A percentile compares a stretch with the other conserved stretches of the same genome.
These are phyloP conservation scores for Aspergillus avenaceus DNA, from an alignment of 495 filamentous ascomycete species.

Conservation along the genomic window DNA sequence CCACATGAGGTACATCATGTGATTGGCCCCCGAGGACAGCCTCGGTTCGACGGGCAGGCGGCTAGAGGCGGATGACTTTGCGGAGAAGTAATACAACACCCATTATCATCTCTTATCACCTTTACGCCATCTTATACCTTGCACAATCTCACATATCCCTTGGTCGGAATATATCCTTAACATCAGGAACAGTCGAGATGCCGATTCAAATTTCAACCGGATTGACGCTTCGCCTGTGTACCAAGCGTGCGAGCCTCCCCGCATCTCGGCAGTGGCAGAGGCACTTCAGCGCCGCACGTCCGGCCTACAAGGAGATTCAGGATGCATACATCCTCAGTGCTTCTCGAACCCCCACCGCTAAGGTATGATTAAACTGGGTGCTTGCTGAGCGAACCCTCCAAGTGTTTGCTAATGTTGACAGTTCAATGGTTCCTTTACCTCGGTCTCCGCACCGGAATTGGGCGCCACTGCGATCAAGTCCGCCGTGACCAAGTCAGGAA, in stretches of 20 bases:
- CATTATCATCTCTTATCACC: not conserved
- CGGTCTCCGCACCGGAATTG: slow-evolving; percentile 77
- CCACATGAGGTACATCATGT: too few relatives aligned
- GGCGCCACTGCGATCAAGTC: slow-evolving; percentile 86
- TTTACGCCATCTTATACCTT: not conserved
- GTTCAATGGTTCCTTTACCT: slow-evolving; percentile 90
- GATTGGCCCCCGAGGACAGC: too few relatives aligned
- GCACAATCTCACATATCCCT: too few relatives aligned
- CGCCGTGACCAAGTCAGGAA: slow-evolving; percentile 74
- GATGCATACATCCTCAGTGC: slow-evolving; percentile 91
- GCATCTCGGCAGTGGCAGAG: slow-evolving; percentile 50
- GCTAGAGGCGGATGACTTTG: too few relatives aligned
- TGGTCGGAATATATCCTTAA: too few relatives aligned
- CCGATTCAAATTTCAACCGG: not conserved
- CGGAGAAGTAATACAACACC: not conserved
- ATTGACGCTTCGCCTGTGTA: slow-evolving; percentile 6
- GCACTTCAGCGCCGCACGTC: slow-evolving; percentile 62
- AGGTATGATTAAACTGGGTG: slow-evolving; percentile 46
- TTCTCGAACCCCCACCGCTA: slow-evolving; percentile 80
- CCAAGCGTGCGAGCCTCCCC: slow-evolving; percentile 29
- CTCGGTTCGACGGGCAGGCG: too few relatives aligned
- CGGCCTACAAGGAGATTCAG: slow-evolving; percentile 63
- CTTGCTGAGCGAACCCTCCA: not conserved
- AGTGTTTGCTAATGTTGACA: slow-evolving; percentile 25
- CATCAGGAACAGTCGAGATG: too few relatives aligned